Conservation (phyloP, 495 filamentous ascomycete genomes). For the Podospora appendiculata region DNA sequence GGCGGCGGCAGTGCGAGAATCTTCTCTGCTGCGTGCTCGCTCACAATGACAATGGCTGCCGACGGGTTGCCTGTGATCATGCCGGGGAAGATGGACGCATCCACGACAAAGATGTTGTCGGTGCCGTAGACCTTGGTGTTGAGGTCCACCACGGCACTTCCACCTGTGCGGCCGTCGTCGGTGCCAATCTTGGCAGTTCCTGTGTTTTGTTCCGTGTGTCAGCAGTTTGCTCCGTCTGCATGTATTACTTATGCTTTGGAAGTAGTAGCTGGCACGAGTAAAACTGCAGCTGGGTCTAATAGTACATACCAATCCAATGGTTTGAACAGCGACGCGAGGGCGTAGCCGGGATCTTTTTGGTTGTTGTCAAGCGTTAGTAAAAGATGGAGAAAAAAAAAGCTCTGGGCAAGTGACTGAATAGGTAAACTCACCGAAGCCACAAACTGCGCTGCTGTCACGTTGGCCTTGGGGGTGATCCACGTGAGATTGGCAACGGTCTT, state of each 20-base stretch:
- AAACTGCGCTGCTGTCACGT: constrained; percentile 45
- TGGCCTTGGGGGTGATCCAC: constrained; percentile 41
- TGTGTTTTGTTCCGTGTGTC: background rate
- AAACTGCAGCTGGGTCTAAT: background rate
- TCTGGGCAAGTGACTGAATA: background rate
- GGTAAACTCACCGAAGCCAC: constrained; percentile 30
- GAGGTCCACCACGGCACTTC: constrained; percentile 56
- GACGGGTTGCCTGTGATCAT: constrained; percentile 50
- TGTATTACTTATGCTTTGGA: background rate
- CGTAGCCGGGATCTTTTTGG: constrained; percentile 32
- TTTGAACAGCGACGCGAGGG: constrained; percentile 52
- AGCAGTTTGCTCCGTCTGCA: background rate
- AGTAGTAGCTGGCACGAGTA: background rate
- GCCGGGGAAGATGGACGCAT: constrained; percentile 55
- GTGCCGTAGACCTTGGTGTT: constrained; percentile 66
- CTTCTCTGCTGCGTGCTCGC: constrained; percentile 45
- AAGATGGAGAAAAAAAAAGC: background rate
- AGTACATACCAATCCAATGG: constrained; percentile 51
- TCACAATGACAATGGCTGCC: constrained; percentile 46
- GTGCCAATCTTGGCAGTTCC: constrained; percentile 52
- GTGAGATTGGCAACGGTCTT: constrained; percentile 43
- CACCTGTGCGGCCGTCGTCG: constrained; percentile 54
- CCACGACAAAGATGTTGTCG: constrained; percentile 58
- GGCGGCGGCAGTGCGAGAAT: constrained; percentile 12
- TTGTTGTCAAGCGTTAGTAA: background rate